Conservation (phyloP, 2,329 filamentous ascomycete genomes). For the Hypomyces perniciosus region DNA sequence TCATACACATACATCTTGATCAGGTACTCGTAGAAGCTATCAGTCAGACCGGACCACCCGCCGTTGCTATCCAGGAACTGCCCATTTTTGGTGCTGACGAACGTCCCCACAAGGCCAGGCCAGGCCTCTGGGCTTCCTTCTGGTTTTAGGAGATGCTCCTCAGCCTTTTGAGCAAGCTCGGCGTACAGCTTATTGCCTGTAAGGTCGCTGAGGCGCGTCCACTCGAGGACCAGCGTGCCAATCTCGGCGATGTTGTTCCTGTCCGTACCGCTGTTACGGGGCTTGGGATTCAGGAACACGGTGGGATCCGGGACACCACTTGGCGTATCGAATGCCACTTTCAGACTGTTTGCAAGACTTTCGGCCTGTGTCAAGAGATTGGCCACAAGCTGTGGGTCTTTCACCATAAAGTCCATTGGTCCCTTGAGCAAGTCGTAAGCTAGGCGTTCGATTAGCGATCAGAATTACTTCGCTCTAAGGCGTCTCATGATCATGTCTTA, state of each 20-base stretch:
- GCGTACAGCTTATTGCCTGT: constrained; percentile 63
- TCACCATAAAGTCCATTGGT: constrained; percentile 48
- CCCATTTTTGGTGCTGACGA: constrained; percentile 60
- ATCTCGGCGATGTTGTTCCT: constrained; percentile 70
- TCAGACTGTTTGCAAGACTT: constrained; percentile 64
- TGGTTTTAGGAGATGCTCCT: constrained; percentile 65
- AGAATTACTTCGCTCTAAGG: neutral
- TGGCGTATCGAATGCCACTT: constrained; percentile 71
- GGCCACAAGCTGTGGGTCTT: constrained; percentile 42
- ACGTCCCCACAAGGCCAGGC: constrained; percentile 67
- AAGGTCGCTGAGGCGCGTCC: constrained; percentile 73
- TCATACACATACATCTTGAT: constrained; percentile 90
- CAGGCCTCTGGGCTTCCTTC: constrained; percentile 57
- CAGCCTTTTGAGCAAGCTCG: constrained; percentile 57
- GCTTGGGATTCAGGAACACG: constrained; percentile 52
- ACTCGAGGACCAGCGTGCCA: constrained; percentile 77
- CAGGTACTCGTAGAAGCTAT: constrained; percentile 84
- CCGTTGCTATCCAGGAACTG: constrained; percentile 60
- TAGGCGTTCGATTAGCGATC: constrained; percentile 20
- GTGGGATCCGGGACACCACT: constrained; percentile 69
- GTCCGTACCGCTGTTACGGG: constrained; percentile 40
- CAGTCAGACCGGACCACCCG: constrained; percentile 70
- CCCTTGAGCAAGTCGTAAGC: constrained; percentile 68
- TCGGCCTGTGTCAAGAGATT: constrained; percentile 60
- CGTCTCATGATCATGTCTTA: constrained; percentile 18